Conservation (phyloP, 2,329 filamentous ascomycete genomes). For the Penicillium sclerotigenum region DNA sequence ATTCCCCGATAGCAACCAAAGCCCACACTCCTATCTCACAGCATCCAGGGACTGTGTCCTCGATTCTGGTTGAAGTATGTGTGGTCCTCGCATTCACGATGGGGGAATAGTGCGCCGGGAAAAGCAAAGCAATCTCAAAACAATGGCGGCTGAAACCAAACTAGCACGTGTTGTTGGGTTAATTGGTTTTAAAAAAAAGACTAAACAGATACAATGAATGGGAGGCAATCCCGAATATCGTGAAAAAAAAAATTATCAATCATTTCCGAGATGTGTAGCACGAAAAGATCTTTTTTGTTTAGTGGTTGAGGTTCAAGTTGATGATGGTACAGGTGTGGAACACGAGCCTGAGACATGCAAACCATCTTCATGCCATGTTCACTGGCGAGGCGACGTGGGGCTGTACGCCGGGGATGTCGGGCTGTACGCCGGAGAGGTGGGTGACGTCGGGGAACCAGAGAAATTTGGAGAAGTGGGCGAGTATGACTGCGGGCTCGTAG, state of each 20-base stretch:
- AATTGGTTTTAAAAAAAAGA: constrained; percentile 10
- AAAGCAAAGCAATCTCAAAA: constrained; percentile 32
- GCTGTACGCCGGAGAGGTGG: constrained; percentile 44
- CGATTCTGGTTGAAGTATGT: constrained; percentile 19
- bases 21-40: background rate
- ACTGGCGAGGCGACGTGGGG: constrained; percentile 45
- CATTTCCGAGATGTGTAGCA: constrained; percentile 37
- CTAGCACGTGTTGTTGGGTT: constrained; percentile 11
- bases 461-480: constrained; percentile 52
- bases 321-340: constrained; percentile 41
- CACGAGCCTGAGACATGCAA: constrained; percentile 21
- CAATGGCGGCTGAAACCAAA: constrained; percentile 23
- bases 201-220: constrained; percentile 35
- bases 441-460: constrained; percentile 45
- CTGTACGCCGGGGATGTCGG: constrained; percentile 45
- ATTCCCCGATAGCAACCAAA: constrained; percentile 1
- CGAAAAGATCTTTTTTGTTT: constrained; percentile 37
- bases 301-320: constrained; percentile 27
- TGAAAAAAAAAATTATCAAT: constrained; percentile 37
- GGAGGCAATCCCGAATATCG: constrained; percentile 30
- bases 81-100: background rate
- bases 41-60: background rate
- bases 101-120: constrained; percentile 4
- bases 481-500: constrained; percentile 48
- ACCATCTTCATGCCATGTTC: constrained; percentile 26